These are phyloP conservation scores for Penicillium freii DNA, from an alignment of 2,329 filamentous ascomycete species.

Conservation along the genomic window DNA sequence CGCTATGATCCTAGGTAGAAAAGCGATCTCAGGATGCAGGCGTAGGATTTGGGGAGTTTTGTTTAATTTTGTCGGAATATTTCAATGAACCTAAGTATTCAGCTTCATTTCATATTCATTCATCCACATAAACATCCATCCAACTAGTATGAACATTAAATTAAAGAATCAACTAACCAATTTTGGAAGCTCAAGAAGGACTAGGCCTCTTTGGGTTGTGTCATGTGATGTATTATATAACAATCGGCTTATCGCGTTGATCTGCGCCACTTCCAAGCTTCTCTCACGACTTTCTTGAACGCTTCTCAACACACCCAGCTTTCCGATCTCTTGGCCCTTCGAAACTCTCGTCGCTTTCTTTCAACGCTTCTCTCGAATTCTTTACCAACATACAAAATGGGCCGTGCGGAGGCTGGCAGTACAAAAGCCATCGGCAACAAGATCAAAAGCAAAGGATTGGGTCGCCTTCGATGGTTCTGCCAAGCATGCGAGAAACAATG, in stretches of 20 bases:
- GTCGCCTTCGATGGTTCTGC: conserved; percentile 89
- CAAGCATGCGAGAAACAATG: conserved; percentile 66
- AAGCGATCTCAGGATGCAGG: conserved; percentile 25
- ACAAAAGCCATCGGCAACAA: conserved; percentile 90
- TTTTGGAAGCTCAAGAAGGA: background rate
- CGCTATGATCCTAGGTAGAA: conserved; percentile 23
- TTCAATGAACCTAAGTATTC: background rate
- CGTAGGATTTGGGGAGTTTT: conserved; percentile 28
- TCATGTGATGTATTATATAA: background rate
- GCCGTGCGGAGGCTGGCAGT: conserved; percentile 84
- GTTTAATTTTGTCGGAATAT: conserved; percentile 6
- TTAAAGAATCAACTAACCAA: background rate
- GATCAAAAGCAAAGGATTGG: conserved; percentile 69
- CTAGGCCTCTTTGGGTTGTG: too few species aligned
- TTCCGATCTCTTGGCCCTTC: background rate
- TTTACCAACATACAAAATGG: conserved; percentile 59
- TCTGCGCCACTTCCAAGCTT: background rate
- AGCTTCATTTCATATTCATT: background rate
- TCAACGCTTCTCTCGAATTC: background rate
- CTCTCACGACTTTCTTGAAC: background rate
- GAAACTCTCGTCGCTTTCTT: background rate
- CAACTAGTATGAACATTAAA: background rate
- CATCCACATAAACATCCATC: background rate
- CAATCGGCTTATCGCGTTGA: background rate
- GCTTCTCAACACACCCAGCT: background rate